These are phyloP conservation scores for Pseudozyma sp. DNA, from an alignment of 1,284 basidiomycete genomes.

Conservation along the genomic window DNA sequence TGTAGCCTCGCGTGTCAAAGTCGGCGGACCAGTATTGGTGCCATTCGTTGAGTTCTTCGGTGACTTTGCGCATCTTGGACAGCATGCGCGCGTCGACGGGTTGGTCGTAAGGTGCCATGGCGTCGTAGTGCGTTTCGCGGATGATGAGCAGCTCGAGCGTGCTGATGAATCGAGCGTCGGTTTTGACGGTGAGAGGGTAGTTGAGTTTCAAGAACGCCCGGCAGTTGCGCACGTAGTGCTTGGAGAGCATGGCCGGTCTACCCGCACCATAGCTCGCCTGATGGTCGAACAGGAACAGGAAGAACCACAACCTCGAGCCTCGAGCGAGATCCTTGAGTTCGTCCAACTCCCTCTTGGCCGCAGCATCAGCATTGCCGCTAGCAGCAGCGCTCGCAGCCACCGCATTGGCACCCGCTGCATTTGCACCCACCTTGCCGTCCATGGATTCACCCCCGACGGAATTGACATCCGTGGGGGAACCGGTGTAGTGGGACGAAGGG, in stretches of 20 bases:
- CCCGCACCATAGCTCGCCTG: conserved; percentile 88
- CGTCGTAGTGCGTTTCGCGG: conserved; percentile 89
- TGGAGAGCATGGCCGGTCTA: conserved; percentile 81
- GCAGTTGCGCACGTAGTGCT: conserved; percentile 86
- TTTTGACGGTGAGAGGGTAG: conserved; percentile 85
- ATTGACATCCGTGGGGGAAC: conserved; percentile 35
- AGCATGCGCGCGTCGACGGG: conserved; percentile 86
- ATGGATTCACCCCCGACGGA: conserved; percentile 26
- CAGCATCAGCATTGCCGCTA: conserved; percentile 17
- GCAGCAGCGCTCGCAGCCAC: conserved; percentile 21
- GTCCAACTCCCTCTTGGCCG: conserved; percentile 32
- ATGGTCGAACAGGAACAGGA: conserved; percentile 89
- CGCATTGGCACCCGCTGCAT: conserved; percentile 22
- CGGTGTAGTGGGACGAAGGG: conserved; percentile 74
- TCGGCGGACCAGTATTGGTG: conserved; percentile 85
- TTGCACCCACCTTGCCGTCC: conserved; percentile 23
- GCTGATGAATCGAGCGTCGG: conserved; percentile 86
- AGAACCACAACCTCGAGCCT: conserved; percentile 86
- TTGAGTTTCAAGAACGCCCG: conserved; percentile 82
- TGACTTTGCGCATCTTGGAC: conserved; percentile 84
- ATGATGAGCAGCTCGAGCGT: conserved; percentile 84
- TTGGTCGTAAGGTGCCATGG: conserved; percentile 84
- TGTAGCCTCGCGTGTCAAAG: conserved; percentile 79
- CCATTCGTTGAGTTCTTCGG: conserved; percentile 87
- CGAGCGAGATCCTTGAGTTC: conserved; percentile 41